Conservation (phyloP, 805 yeast genomes). For the Isabelozyma pseudorhagii region DNA sequence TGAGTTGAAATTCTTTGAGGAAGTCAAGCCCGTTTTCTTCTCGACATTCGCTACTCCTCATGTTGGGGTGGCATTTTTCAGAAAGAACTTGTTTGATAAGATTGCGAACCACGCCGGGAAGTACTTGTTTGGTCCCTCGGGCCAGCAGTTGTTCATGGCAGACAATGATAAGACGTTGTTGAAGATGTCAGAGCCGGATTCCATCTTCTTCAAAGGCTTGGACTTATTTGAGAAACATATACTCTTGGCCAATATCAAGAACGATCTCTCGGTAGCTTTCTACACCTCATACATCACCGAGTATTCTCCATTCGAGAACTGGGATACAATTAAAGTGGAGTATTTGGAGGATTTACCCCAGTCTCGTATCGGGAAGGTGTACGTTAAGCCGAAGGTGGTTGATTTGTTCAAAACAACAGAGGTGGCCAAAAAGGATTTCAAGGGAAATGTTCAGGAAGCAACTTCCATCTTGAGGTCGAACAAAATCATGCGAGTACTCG, state of each 20-base stretch:
- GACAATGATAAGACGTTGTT: conserved; percentile 46
- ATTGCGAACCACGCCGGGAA: conserved; percentile 31
- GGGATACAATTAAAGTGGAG: conserved; percentile 45
- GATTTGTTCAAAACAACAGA: conserved; percentile 38
- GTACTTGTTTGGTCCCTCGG: conserved; percentile 35
- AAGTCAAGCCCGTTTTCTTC: conserved; percentile 34
- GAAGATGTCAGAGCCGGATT: conserved; percentile 51
- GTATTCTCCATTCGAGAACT: conserved; percentile 67
- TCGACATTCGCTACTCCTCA: conserved; percentile 45
- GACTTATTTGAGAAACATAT: conserved; percentile 52
- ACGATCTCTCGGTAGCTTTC: conserved; percentile 86
- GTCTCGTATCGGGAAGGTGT: conserved; percentile 32
- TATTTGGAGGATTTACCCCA: conserved; percentile 46
- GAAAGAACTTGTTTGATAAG: conserved; percentile 26
- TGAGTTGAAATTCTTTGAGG: conserved; percentile 32
- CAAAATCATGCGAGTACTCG: conserved; percentile 17
- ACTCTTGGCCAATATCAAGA: conserved; percentile 68
- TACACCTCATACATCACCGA: conserved; percentile 77
- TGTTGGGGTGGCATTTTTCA: conserved; percentile 39
- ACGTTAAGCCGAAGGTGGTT: conserved; percentile 48
- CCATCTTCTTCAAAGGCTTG: conserved; percentile 54
- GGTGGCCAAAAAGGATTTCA: conserved; percentile 2
- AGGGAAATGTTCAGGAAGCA: conserved; percentile 32
- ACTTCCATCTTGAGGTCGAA: conserved; percentile 33
- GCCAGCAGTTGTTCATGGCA: conserved; percentile 30